Percentiles rank a stretch among this genome's conserved stretches.
Evolutionary conservation across 441 rosid genomes (phyloP).

Genomic region (Sinapis alba): DNA sequence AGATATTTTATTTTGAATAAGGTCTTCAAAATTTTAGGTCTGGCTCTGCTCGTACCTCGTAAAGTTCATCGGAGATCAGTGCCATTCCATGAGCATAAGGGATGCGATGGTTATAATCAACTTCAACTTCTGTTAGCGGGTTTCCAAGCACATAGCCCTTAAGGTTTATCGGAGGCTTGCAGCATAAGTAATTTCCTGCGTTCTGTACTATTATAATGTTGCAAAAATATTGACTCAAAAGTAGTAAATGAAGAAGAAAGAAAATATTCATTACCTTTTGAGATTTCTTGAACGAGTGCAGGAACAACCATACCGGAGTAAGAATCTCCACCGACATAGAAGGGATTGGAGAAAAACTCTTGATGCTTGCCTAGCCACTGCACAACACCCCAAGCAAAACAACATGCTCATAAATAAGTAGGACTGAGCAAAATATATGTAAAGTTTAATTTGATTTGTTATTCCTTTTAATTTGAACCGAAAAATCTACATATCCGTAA

Average conservation of each 20-base stretch:
- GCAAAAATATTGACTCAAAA: neutral
- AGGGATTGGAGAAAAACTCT: conserved; percentile 37
- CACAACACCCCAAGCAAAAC: neutral
- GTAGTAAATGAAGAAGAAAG: neutral
- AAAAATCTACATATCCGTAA: too few relatives aligned
- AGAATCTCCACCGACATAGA: conserved; percentile 48
- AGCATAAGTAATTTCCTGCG: conserved; percentile 33
- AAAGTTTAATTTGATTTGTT: too few relatives aligned
- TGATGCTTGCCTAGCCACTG: conserved; percentile 50
- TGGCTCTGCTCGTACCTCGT: too few relatives aligned
- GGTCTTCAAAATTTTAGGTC: too few relatives aligned
- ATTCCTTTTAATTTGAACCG: too few relatives aligned
- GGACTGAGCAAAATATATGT: too few relatives aligned
- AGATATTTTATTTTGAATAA: too few relatives aligned
- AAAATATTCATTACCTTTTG: conserved; percentile 40
- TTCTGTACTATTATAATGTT: neutral
- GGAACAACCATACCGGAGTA: conserved; percentile 50
- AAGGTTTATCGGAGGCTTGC: conserved; percentile 33
- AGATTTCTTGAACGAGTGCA: conserved; percentile 43
- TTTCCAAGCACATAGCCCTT: conserved; percentile 62
- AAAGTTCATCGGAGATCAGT: conserved; percentile 60
- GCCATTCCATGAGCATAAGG: conserved; percentile 61
- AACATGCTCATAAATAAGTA: neutral
- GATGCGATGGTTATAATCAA: conserved; percentile 37
- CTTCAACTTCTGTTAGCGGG: conserved; percentile 19